Conservation (phyloP, 2,329 filamentous ascomycete species). For the Metarhizium sp. region DNA sequence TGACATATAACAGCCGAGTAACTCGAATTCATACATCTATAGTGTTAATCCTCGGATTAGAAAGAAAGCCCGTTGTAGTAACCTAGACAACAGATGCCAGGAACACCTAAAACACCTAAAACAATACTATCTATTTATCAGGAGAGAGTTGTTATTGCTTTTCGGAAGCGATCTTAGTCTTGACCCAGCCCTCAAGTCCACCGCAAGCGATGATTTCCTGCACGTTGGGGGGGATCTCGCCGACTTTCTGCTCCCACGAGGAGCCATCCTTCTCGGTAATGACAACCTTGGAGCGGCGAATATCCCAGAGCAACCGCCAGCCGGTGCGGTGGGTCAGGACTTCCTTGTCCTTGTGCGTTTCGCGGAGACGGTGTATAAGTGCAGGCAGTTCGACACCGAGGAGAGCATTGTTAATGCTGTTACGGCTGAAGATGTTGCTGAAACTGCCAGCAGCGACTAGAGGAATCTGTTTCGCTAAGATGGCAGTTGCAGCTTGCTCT, state of each 20-base stretch:
- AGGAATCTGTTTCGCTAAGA: constrained; percentile 70
- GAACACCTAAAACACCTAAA: neutral
- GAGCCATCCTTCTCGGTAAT: constrained; percentile 62
- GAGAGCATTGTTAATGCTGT: constrained; percentile 70
- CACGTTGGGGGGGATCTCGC: constrained; percentile 71
- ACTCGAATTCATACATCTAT: no score
- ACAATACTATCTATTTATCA: neutral
- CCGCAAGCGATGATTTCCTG: constrained; percentile 74
- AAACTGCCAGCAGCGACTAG: constrained; percentile 74
- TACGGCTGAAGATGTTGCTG: constrained; percentile 71
- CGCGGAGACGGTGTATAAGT: constrained; percentile 53
- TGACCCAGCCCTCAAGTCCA: constrained; percentile 76
- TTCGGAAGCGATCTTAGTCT: constrained; percentile 45
- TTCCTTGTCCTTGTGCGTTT: constrained; percentile 17
- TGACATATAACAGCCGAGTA: no score
- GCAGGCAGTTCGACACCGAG: constrained; percentile 61
- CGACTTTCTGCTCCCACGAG: constrained; percentile 71
- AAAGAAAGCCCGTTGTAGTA: neutral
- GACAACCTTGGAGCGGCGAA: constrained; percentile 58
- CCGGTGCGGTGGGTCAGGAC: constrained; percentile 62
- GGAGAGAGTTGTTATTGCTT: neutral
- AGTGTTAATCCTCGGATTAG: no score
- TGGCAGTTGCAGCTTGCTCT: constrained; percentile 79
- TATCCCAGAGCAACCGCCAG: constrained; percentile 78
- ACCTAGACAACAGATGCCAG: neutral